Base-by-base conservation (phyloP, 2,329 filamentous ascomycete species). In the Tolypocladium tropicale region DNA sequence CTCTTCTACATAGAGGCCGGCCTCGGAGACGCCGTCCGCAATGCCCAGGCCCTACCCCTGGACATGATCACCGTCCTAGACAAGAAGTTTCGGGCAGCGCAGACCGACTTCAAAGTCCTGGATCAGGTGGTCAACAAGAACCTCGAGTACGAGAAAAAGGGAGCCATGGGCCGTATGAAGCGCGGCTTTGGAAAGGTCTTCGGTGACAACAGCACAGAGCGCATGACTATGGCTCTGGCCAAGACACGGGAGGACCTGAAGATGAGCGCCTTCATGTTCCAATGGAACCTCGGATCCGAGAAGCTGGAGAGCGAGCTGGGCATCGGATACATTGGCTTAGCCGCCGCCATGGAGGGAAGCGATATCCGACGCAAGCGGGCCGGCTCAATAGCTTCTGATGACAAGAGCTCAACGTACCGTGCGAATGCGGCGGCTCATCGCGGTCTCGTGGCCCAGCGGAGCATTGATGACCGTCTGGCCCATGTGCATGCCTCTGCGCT, bases 1-100 rank as follows among this genome's bases (percentile, higher is more conserved):
- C 74, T 89, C 46, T 86, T 84, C 75, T 80, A 82, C n/a, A 83
- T 88, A 59, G 84, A 88, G 68, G 79, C 82, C 25, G 85, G 85
- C 6, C 75, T 89, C 54, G 69, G 72, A n/a, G 79, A 83, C 62
- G 78, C 75, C 49, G 68, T 74, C 33, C 74, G 76, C 43, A 76
- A 74, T 23, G 71, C 73, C 18, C 79, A 81, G 60, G 71, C 75
- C 18, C 76, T 88, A 21, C 82, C 85, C 0, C 63, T 70, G 5
- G 84, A 88, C 55, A 80, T 87, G 68, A 74, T 81, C 33, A 71
- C 76, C n/a, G 84, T 87, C 67, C 74, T 89, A 51, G 81, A 82
- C 62, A 79, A 79, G 67, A 85, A 84, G 62, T 83, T 88, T 64
- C 77, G 79, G 37, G 76, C 80, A 28, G 80, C 83, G 12, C 77